Conservation (phyloP, 139 green algal genomes). For the Tetradesmus lagerheimii region DNA sequence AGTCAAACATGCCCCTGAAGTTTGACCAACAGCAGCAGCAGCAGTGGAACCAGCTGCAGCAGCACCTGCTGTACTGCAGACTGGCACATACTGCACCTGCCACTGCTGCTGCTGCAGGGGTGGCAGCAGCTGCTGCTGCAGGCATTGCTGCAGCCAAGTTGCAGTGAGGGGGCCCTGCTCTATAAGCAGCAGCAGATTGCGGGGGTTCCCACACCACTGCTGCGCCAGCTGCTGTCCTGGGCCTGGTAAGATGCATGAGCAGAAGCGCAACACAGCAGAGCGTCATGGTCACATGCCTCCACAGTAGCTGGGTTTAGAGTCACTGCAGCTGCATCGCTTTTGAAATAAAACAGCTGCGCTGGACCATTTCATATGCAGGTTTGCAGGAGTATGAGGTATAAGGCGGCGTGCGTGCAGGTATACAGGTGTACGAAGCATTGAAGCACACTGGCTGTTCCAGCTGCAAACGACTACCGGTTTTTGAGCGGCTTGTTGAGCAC, state of each 20-base stretch:
- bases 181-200: conserved; percentile 35
- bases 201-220: not conserved
- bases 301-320: not conserved
- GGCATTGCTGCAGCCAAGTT: conserved; percentile 9
- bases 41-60: not conserved
- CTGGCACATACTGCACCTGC: conserved; percentile 22
- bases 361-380: too few species aligned
- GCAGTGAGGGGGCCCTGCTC: conserved; percentile 23
- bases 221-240: not conserved
- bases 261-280: too few species aligned
- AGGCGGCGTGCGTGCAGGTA: too few species aligned
- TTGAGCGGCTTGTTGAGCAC: too few species aligned
- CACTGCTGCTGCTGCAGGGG: conserved; percentile 7
- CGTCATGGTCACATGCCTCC: not conserved
- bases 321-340: not conserved
- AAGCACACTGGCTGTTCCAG: too few species aligned
- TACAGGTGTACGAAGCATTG: too few species aligned
- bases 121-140: conserved; percentile 28
- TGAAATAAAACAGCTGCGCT: too few species aligned
- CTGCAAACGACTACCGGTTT: too few species aligned
- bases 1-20: not conserved
- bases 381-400: too few species aligned
- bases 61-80: conserved; percentile 3
- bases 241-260: not conserved
- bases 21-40: not conserved